These are phyloP conservation scores for Colletotrichum graminicola DNA, from an alignment of 2,329 filamentous ascomycete genomes.

Conservation along the genomic window DNA sequence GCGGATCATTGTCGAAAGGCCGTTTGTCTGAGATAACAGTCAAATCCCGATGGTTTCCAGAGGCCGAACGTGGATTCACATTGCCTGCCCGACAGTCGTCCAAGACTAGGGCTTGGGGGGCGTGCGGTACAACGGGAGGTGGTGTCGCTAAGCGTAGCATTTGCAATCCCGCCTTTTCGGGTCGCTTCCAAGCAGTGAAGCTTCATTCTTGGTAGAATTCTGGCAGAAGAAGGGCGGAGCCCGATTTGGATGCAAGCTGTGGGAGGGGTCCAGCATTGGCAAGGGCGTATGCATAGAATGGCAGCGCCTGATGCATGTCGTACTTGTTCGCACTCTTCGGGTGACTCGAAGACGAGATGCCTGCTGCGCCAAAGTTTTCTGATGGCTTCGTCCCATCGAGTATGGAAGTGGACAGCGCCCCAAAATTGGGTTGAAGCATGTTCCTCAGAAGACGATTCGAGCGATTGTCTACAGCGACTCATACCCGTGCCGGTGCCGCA, in stretches of 20 bases:
- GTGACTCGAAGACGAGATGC: conserved; percentile 31
- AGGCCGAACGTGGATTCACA: neutral
- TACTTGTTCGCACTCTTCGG: conserved; percentile 10
- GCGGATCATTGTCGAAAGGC: neutral
- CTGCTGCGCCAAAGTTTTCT: conserved; percentile 10
- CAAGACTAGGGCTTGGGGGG: conserved; percentile 1
- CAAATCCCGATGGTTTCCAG: neutral
- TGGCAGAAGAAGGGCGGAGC: conserved; percentile 36
- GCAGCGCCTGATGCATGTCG: conserved; percentile 26
- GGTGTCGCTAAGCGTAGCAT: conserved; percentile 32
- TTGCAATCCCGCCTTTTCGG: conserved; percentile 40
- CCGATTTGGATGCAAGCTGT: conserved; percentile 25
- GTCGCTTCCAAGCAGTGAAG: conserved; percentile 29
- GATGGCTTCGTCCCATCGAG: conserved; percentile 1
- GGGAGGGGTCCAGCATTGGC: conserved; percentile 6
- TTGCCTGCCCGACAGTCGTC: conserved; percentile 5
- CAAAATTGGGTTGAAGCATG: conserved; percentile 11
- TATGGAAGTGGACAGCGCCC: neutral
- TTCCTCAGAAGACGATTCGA: conserved; percentile 11
- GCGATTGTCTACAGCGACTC: neutral
- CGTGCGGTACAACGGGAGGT: neutral
- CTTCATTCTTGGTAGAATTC: conserved; percentile 33
- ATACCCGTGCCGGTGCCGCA: neutral
- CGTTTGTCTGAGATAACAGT: neutral
- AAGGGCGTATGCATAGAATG: conserved; percentile 29